These are phyloP conservation scores for Escallonia herrerae DNA, from an alignment of 129 eudicot species.

Conservation along the genomic window DNA sequence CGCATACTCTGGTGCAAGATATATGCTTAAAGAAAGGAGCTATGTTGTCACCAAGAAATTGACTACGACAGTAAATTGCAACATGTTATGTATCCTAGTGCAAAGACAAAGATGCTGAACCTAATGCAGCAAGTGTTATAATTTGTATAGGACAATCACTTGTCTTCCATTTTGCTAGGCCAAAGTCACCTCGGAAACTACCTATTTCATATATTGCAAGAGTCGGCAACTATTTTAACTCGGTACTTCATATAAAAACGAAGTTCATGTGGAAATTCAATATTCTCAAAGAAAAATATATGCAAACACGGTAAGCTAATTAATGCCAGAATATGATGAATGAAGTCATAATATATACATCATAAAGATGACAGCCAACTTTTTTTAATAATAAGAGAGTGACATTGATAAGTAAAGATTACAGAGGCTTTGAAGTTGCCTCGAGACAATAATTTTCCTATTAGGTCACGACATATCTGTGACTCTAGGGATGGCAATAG, in stretches of 20 bases:
- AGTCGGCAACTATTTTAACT: too few species aligned
- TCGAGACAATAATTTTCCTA: too few species aligned
- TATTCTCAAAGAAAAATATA: too few species aligned
- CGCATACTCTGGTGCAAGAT: conserved; percentile 81
- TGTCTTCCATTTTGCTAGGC: conserved; percentile 79
- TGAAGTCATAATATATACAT: conserved; percentile 1
- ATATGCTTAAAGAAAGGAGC: conserved; percentile 34
- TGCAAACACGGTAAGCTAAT: too few species aligned
- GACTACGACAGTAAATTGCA: background rate
- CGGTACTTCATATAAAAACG: too few species aligned
- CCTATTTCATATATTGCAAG: too few species aligned
- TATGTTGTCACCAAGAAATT: background rate
- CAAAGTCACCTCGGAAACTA: conserved; percentile 55
- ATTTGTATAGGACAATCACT: conserved; percentile 50
- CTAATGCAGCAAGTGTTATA: conserved; percentile 67
- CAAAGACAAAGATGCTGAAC: conserved; percentile 30
- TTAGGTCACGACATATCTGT: too few species aligned
- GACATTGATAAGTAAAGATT: too few species aligned
- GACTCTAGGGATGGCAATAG: too few species aligned
- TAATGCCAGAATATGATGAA: background rate
- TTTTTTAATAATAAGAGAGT: too few species aligned
- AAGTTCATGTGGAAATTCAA: too few species aligned
- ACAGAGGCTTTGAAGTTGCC: too few species aligned
- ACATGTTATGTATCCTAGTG: background rate
- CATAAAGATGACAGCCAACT: background rate